Evolutionary conservation across 768 basidiomycete species (phyloP).

Genomic region (Pilatotrama ljubarskyi): DNA sequence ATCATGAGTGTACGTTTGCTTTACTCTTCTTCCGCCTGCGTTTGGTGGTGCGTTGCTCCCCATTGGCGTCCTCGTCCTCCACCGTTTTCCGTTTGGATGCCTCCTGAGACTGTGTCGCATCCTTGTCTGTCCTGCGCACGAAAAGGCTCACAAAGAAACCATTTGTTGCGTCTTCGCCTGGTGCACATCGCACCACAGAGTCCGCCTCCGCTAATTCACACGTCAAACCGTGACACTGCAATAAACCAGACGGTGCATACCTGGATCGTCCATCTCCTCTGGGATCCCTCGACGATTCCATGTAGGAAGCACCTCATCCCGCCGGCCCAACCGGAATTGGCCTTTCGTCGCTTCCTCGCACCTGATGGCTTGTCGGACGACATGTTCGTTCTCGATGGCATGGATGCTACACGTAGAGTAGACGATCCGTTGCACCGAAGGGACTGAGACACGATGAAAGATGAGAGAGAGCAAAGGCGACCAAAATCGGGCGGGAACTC

Average conservation of each 20-base stretch:
- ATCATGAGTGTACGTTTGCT: conserved; percentile 4
- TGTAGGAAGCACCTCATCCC: conserved; percentile 64
- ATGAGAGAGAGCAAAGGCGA: background rate
- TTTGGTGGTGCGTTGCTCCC: conserved; percentile 4
- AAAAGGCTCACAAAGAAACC: conserved; percentile 99
- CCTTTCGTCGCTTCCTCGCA: conserved; percentile 65
- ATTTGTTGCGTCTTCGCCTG: conserved; percentile 86
- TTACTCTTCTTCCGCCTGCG: conserved; percentile 31
- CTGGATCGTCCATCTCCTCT: conserved; percentile 58
- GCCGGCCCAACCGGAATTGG: conserved; percentile 69
- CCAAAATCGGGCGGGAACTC: conserved; percentile 24
- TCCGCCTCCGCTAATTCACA: conserved; percentile 49
- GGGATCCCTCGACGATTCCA: conserved; percentile 83
- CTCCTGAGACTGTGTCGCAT: background rate
- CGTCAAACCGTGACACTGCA: background rate
- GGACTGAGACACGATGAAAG: conserved; percentile 49
- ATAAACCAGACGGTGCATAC: conserved; percentile 35
- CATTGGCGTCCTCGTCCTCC: background rate
- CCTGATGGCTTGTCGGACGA: conserved; percentile 71
- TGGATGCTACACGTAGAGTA: conserved; percentile 99
- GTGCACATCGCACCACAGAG: conserved; percentile 69
- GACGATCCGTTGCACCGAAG: conserved; percentile 75
- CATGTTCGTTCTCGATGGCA: conserved; percentile 89
- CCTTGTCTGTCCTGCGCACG: conserved; percentile 34
- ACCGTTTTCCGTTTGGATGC: conserved; percentile 22